Base-by-base conservation (phyloP, 148 eudicot genomes). In the Rhododendron henanense region DNA sequence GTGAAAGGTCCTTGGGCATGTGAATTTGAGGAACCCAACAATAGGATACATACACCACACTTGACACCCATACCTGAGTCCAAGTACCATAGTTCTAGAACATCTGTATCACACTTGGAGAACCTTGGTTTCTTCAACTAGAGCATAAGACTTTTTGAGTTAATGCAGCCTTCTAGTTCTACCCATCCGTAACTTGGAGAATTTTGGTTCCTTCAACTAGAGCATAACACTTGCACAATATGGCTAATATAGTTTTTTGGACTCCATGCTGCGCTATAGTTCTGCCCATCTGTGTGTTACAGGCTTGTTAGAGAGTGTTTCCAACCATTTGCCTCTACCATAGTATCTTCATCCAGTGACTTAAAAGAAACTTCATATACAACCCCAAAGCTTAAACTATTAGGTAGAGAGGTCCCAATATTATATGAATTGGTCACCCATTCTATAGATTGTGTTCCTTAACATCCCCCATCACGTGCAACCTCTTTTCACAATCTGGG, bases 191-290 rank as follows among this genome's bases (percentile, higher is more conserved):
- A 59, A 21, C 55, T 44, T 78, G 33, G 48, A 78, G 51, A 45
- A 50, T n/a, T 28, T 78, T 45, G 51, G 9, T 78, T 10, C 28
- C 53, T 78, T 45, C 81, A 23, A 13, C 39, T 10, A 51, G 10
- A 79, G 61, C 31, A 21, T 82, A 81, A 57, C 61, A 33, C 33
- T 82, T 59, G 74, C 84, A 82, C 18, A 19, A 82, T 55, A 55
- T 25, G 10, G 28, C 69, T 51, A 39, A 6, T 55, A 28, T 16
- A 81, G 67, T 81, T 10, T 55, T 53, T 81, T 8, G 14, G 67
- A 33, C 39, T 35, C 31, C 57, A 28, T 31, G 55, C 18, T 51
- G 47, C 14, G 5, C 7, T 53, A 47, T 35, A 31, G 44, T 9
- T 75, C 48, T 75, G n/a, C 35, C 48, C 81, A 14, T 75, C 15